Conservation (phyloP, 2,329 filamentous ascomycete species). For the Pseudocercospora fuligena region DNA sequence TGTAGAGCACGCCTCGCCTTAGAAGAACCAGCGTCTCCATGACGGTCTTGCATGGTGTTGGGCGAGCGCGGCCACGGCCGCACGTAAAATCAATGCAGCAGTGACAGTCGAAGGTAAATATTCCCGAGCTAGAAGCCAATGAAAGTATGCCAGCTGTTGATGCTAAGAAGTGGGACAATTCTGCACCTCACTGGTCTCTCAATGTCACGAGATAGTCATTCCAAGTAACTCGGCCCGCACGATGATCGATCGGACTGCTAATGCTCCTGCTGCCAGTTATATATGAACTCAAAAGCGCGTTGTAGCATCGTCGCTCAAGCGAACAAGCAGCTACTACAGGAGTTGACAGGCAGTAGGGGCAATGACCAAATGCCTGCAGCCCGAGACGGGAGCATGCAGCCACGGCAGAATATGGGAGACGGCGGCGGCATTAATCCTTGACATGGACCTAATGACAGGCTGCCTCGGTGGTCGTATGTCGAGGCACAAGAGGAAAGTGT, state of each 20-base stretch:
- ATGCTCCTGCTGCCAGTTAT: slow-evolving; percentile 10
- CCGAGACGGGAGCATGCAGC: slow-evolving; percentile 5
- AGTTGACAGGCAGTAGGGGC: slow-evolving; percentile 13
- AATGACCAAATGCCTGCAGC: neutral
- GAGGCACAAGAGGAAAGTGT: neutral
- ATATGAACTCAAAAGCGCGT: slow-evolving; percentile 19
- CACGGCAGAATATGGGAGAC: slow-evolving; percentile 1
- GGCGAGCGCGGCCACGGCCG: slow-evolving; percentile 17
- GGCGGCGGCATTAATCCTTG: neutral
- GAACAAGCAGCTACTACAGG: slow-evolving; percentile 2
- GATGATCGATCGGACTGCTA: slow-evolving; percentile 8
- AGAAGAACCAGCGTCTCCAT: slow-evolving; percentile 22
- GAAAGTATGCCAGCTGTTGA: slow-evolving; percentile 17
- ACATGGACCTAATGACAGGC: slow-evolving; percentile 2
- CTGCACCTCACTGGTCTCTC: neutral
- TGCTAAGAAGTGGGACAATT: slow-evolving; percentile 12
- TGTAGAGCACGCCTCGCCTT: slow-evolving; percentile 39
- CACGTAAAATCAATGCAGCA: slow-evolving; percentile 3
- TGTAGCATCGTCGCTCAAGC: slow-evolving; percentile 11
- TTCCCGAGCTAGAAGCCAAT: slow-evolving; percentile 27
- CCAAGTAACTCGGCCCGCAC: slow-evolving; percentile 3
- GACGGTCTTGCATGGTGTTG: slow-evolving; percentile 28
- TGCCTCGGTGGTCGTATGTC: neutral
- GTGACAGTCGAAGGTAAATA: slow-evolving; percentile 20
- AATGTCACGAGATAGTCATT: slow-evolving; percentile 3